Evolutionary conservation across 371 early-diverging fungal species (phyloP).

Genomic region (Mortierella polycephala): DNA sequence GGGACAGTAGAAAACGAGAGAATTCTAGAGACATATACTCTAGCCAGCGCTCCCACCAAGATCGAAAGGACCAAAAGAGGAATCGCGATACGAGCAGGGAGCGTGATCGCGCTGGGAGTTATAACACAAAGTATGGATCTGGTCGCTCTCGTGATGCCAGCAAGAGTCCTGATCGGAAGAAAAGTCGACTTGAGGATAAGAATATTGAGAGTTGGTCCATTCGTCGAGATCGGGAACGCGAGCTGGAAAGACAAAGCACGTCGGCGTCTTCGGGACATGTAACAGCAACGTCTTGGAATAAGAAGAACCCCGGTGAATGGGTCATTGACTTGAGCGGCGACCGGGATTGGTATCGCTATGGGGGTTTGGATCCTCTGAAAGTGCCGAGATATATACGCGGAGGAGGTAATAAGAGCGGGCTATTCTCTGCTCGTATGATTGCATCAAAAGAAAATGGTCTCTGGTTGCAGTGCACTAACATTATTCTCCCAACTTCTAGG

Average conservation of each 20-base stretch:
- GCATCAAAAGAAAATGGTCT: too few species aligned
- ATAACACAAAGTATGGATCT: constrained; percentile 4
- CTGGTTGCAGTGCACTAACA: too few species aligned
- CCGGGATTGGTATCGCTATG: constrained; percentile 55
- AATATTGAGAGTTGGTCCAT: constrained; percentile 13
- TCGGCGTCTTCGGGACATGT: not conserved
- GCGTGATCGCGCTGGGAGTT: constrained; percentile 1
- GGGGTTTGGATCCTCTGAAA: constrained; percentile 44
- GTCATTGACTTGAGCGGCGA: constrained; percentile 58
- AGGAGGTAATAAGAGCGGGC: constrained; percentile 49
- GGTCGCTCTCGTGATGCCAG: constrained; percentile 5
- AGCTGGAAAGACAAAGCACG: constrained; percentile 4
- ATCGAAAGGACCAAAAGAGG: constrained; percentile 3
- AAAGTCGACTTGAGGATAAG: constrained; percentile 14
- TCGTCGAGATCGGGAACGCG: constrained; percentile 22
- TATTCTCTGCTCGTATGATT: not conserved
- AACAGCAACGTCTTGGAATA: constrained; percentile 1
- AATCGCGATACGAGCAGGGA: constrained; percentile 9
- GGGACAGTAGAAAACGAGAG: constrained; percentile 11
- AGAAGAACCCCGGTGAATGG: constrained; percentile 43
- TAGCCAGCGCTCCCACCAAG: constrained; percentile 4
- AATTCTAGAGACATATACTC: constrained; percentile 10
- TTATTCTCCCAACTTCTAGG: constrained; percentile 5
- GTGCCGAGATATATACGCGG: constrained; percentile 56
- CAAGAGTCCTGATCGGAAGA: constrained; percentile 33